Evolutionary conservation across 352 stramenopile species (phyloP).

Genomic region (Phytophthora meadii): DNA sequence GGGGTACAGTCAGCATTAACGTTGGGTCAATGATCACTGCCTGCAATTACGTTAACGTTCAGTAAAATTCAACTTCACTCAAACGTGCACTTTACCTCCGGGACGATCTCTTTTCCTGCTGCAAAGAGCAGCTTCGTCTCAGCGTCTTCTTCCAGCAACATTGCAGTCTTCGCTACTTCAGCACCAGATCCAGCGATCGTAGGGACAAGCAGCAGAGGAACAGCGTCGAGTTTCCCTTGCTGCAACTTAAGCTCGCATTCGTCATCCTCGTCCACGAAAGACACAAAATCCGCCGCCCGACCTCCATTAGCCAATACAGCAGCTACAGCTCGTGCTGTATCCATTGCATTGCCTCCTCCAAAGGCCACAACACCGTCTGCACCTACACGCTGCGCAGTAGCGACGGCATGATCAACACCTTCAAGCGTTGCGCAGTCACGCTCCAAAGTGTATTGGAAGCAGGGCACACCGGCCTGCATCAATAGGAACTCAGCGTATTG

Average conservation of each 20-base stretch:
- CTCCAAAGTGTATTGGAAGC: conserved; percentile 79
- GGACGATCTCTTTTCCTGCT: conserved; percentile 42
- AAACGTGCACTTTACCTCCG: conserved; percentile 32
- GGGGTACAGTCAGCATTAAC: conserved; percentile 66
- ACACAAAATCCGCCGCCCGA: conserved; percentile 41
- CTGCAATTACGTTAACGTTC: conserved; percentile 30
- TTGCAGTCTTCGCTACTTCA: conserved; percentile 55
- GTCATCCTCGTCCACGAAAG: conserved; percentile 17
- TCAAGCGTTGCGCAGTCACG: conserved; percentile 70
- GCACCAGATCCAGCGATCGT: conserved; percentile 64
- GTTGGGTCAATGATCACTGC: conserved; percentile 75
- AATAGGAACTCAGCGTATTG: conserved; percentile 80
- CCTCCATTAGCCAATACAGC: conserved; percentile 59
- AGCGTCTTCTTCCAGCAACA: conserved; percentile 72
- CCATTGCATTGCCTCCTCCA: conserved; percentile 68
- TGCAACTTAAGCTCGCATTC: conserved; percentile 22
- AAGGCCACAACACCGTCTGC: conserved; percentile 77
- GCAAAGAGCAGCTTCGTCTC: conserved; percentile 68
- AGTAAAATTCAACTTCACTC: conserved; percentile 3
- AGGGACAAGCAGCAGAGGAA: conserved; percentile 64
- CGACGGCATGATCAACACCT: conserved; percentile 58
- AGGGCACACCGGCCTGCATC: conserved; percentile 70
- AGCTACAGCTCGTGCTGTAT: conserved; percentile 65
- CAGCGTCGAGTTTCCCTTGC: conserved; percentile 22
- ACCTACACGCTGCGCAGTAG: conserved; percentile 65